These are phyloP conservation scores for Pelagophyceae sp. DNA, from an alignment of 352 stramenopile species.

Conservation along the genomic window DNA sequence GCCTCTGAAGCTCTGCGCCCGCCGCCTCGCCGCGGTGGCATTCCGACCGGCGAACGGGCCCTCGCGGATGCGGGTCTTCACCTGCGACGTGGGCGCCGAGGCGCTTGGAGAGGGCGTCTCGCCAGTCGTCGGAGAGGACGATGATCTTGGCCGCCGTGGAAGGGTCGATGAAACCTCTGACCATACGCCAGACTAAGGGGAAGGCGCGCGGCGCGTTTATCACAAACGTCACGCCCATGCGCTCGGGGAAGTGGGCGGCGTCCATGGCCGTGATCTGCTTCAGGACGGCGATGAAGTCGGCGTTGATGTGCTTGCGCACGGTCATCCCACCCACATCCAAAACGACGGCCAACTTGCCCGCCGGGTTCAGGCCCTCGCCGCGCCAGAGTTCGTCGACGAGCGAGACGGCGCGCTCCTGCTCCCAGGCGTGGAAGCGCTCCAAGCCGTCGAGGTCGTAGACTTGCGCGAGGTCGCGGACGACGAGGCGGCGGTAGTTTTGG, in stretches of 20 bases:
- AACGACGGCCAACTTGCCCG: conserved; percentile 19
- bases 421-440: conserved; percentile 23
- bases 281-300: conserved; percentile 14
- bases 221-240: conserved; percentile 57
- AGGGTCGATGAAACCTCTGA: conserved; percentile 59
- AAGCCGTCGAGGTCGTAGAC: background rate
- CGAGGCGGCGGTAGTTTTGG: conserved; percentile 19
- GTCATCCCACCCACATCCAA: conserved; percentile 23
- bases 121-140: conserved; percentile 44
- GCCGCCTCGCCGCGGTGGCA: background rate
- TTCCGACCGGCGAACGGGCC: background rate
- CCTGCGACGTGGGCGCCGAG: background rate
- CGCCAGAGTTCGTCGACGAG: conserved; percentile 14
- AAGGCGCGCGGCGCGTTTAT: conserved; percentile 63
- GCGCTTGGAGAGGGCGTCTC: background rate
- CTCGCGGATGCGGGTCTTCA: background rate
- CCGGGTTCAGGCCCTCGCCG: background rate
- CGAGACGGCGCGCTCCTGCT: conserved; percentile 14
- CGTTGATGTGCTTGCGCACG: conserved; percentile 13
- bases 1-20: too few species aligned
- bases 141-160: conserved; percentile 57
- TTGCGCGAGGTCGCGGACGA: conserved; percentile 20
- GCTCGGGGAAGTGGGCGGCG: conserved; percentile 53
- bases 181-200: conserved; percentile 53
- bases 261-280: conserved; percentile 16